Percentiles rank a stretch among this genome's conserved stretches.
These are phyloP conservation scores for Microsporum audouinii DNA, from an alignment of 2,329 filamentous ascomycete genomes.

Conservation along the genomic window DNA sequence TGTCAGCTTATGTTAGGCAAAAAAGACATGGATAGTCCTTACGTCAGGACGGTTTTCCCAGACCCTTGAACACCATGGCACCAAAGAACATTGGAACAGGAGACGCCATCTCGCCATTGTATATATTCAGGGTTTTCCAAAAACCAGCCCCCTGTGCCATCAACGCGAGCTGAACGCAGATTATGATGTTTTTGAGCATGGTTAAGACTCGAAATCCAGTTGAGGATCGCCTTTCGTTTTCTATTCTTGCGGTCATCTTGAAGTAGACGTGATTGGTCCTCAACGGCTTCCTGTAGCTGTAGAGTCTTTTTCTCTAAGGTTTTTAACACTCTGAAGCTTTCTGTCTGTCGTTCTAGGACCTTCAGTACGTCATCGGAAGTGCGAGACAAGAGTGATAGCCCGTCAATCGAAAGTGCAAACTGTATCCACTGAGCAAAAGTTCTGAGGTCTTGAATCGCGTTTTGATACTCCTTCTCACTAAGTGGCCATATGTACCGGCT, in stretches of 20 bases:
- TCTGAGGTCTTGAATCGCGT: background rate
- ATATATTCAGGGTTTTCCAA: background rate
- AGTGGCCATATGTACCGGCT: background rate
- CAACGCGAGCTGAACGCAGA: background rate
- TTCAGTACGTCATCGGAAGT: background rate
- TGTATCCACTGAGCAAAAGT: conserved; percentile 1
- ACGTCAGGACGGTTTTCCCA: background rate
- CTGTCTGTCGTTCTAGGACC: background rate
- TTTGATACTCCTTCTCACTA: background rate
- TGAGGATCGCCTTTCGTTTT: background rate
- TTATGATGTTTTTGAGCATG: background rate
- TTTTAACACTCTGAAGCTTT: background rate
- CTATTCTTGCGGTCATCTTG: background rate
- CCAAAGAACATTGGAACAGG: background rate
- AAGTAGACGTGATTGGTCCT: background rate
- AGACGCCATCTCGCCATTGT: background rate
- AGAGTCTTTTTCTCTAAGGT: background rate
- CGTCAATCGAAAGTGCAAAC: conserved; percentile 2
- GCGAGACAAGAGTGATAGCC: conserved; percentile 1
- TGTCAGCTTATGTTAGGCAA: background rate
- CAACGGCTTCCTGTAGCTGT: background rate
- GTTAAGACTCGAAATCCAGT: background rate
- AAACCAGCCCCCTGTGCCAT: conserved; percentile 1
- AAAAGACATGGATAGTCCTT: background rate
- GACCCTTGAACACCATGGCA: conserved; percentile 2